phyloP scores from a whole-genome alignment of 2,329 filamentous ascomycete species.

The Botryotinia narcissicola region DNA sequence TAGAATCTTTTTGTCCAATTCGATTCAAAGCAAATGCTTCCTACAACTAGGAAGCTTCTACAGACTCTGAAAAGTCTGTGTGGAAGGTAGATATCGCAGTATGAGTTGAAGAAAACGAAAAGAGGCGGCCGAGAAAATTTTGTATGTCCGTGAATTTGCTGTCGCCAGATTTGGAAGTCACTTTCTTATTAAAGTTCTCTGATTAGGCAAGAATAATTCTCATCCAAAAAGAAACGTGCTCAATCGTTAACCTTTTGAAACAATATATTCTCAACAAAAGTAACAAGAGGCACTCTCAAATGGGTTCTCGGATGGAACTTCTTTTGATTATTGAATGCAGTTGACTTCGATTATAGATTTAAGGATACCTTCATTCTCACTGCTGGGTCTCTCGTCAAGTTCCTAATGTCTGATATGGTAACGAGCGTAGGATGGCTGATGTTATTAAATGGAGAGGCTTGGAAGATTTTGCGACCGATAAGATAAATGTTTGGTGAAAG shows the following conservation, averaged over 20 bases:
- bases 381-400: not conserved
- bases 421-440: not conserved
- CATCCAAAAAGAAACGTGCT: not conserved
- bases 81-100: not conserved
- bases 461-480: not conserved
- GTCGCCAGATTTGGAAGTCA: conserved; percentile 7
- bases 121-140: not conserved
- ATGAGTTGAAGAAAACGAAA: not conserved
- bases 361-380: not conserved
- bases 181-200: not conserved
- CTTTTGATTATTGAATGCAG: not conserved
- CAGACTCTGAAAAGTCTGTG: conserved; percentile 10
- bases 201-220: not conserved
- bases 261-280: not conserved
- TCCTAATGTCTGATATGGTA: not conserved
- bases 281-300: not conserved
- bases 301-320: not conserved
- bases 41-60: not conserved
- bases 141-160: not conserved
- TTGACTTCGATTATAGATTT: not conserved
- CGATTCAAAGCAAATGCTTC: not conserved
- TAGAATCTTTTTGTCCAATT: not conserved
- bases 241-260: not conserved
- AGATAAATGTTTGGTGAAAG: not conserved
- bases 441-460: not conserved